Conservation (phyloP, 441 rosid species). For the Brassica balearica region DNA sequence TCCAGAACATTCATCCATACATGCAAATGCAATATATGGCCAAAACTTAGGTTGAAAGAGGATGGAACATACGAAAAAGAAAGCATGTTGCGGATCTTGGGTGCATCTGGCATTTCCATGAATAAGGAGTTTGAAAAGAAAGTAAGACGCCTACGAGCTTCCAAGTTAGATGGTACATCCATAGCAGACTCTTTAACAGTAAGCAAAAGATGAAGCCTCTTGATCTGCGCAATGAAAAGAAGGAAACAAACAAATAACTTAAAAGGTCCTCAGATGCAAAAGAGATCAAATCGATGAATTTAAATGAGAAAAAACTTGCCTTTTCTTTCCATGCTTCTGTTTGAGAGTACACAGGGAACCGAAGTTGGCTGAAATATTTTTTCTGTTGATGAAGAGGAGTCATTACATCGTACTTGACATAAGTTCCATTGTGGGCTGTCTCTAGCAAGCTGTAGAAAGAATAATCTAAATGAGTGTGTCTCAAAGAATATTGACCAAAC, state of each 20-base stretch:
- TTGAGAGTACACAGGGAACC: conserved; percentile 59
- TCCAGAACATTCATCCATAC: background rate
- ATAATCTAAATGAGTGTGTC: conserved; percentile 23
- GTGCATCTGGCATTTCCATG: conserved; percentile 20
- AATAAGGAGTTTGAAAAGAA: conserved; percentile 37
- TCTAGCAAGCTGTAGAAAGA: conserved; percentile 52
- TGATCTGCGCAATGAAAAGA: conserved; percentile 46
- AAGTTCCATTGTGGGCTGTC: conserved; percentile 63
- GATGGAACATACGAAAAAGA: conserved; percentile 15
- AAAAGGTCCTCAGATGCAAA: background rate
- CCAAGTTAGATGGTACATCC: conserved; percentile 75
- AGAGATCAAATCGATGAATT: background rate
- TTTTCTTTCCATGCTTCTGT: conserved; percentile 81
- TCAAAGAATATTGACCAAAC: background rate
- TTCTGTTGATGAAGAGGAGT: conserved; percentile 65
- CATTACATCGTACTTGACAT: conserved; percentile 62
- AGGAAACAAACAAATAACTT: conserved; percentile 20
- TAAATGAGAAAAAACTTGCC: conserved; percentile 41
- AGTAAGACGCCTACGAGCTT: conserved; percentile 74
- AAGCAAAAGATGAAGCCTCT: conserved; percentile 66
- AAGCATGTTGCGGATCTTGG: conserved; percentile 21
- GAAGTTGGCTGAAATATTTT: conserved; percentile 62
- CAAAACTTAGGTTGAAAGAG: background rate
- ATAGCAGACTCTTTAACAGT: conserved; percentile 72
- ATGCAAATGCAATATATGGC: background rate